Base-by-base conservation (phyloP, 805 yeast species). In the Kockiozyma suomiensis region DNA sequence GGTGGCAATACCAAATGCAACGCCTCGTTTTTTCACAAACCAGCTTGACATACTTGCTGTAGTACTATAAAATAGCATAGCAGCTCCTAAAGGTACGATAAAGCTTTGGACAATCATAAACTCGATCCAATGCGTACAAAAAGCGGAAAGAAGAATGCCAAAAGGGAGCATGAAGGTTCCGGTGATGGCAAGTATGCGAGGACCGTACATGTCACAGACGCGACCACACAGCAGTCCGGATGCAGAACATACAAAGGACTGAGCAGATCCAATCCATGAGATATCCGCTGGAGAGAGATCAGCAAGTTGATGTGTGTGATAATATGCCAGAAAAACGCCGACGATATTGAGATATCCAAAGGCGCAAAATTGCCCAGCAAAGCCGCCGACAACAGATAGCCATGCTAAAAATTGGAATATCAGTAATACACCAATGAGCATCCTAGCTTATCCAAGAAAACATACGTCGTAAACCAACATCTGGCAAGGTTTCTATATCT, bases 311-410 rank as follows among this genome's bases (percentile, higher is more conserved):
- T 53, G 56, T 4, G 54, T 49, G 46, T 67, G n/a, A 42, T 58
- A 58, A 50, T 58, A 58, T n/a, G 43, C 33, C n/a, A 54, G 43
- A 28, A 58, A 58, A 38, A 41, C 61, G 30, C 62, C 62, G 41
- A 50, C 48, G n/a, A 50, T 46, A 25, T 56, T 56, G 1, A 56
- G 35, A 32, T 87, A 66, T 1, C 94, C 94, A 69, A 86, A 82
- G 1, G 82, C 77, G 50, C 82, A 79, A 4, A 82, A 69, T 57
- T 83, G 73, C 1, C 89, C 88, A 23, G 82, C 70, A 64, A 83
- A 82, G 0, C 85, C 79, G 1, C 86, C 87, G 10, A 81, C 55
- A 1, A 81, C 70, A 0, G 83, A 82, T 4, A 79, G 76, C 70
- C 85, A 74, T 15, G 54, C 54, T 50, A 40, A 13, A 10, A 3